These are phyloP conservation scores for Geotrichum carabidarum DNA, from an alignment of 1,139 yeast genomes.

Conservation along the genomic window DNA sequence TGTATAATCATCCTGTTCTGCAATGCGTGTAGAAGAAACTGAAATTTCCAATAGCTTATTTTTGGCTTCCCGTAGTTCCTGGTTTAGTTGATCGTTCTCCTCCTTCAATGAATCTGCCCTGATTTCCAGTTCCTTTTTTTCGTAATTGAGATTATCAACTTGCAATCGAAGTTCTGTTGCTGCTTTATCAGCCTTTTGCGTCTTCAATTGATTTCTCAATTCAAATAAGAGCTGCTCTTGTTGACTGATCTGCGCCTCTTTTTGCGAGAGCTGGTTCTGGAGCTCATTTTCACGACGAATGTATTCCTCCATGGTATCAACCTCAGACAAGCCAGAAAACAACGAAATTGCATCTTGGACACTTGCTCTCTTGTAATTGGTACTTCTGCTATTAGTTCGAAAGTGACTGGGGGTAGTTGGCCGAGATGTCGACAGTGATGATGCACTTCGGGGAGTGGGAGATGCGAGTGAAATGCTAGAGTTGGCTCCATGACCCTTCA, in stretches of 20 bases:
- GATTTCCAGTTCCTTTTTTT: conserved; percentile 33
- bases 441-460: conserved; percentile 9
- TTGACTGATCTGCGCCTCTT: conserved; percentile 30
- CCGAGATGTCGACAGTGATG: conserved; percentile 16
- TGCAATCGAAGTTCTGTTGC: conserved; percentile 25
- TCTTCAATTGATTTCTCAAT: conserved; percentile 7
- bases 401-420: conserved; percentile 15
- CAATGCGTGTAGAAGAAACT: background rate
- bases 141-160: conserved; percentile 32
- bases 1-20: background rate
- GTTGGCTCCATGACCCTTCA: background rate
- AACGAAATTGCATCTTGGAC: conserved; percentile 2
- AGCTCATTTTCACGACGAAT: conserved; percentile 35
- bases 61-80: conserved; percentile 27
- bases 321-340: background rate
- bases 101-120: conserved; percentile 30
- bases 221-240: conserved; percentile 23
- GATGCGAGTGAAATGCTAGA: background rate
- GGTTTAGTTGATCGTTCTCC: conserved; percentile 28
- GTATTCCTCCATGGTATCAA: conserved; percentile 28
- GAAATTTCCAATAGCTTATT: conserved; percentile 7
- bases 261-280: conserved; percentile 36
- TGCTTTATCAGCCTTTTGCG: conserved; percentile 8
- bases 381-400: background rate
- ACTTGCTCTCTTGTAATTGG: conserved; percentile 7